Percentiles rank a stretch among this genome's conserved stretches.
phyloP scores from a whole-genome alignment of 2,329 filamentous ascomycete species.

The Akanthomyces dipterigenus region DNA sequence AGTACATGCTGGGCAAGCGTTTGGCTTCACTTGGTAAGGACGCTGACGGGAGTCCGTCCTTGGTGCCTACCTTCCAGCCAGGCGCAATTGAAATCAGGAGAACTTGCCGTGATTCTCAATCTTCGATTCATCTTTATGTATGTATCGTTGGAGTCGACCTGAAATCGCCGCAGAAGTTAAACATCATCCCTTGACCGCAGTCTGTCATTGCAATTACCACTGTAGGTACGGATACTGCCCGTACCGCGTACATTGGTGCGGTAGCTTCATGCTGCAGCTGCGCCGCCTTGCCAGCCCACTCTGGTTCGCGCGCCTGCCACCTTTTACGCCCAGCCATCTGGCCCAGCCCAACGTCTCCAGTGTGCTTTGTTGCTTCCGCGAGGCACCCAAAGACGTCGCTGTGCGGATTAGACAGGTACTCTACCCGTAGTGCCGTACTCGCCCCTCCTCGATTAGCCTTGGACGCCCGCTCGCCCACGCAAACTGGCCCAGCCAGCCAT shows the following conservation, averaged over 20 bases:
- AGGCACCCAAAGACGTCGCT: neutral
- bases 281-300: slow-evolving; percentile 1
- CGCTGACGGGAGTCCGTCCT: no score
- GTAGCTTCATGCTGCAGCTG: neutral
- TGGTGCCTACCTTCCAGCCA: no score
- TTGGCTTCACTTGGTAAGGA: neutral
- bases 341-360: neutral
- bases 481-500: neutral
- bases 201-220: no score
- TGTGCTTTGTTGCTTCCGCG: neutral
- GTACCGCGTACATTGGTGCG: no score
- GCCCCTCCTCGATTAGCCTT: neutral
- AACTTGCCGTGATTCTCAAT: neutral
- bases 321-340: neutral
- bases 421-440: neutral
- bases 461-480: neutral
- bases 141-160: no score
- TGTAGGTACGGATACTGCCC: no score
- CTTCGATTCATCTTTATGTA: neutral
- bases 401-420: no score
- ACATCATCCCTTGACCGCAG: neutral
- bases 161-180: neutral
- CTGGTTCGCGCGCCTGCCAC: neutral
- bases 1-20: neutral
- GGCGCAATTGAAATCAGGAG: no score